These are phyloP conservation scores for Linum trigynum DNA, from an alignment of 345 rosid genomes.

Conservation along the genomic window DNA sequence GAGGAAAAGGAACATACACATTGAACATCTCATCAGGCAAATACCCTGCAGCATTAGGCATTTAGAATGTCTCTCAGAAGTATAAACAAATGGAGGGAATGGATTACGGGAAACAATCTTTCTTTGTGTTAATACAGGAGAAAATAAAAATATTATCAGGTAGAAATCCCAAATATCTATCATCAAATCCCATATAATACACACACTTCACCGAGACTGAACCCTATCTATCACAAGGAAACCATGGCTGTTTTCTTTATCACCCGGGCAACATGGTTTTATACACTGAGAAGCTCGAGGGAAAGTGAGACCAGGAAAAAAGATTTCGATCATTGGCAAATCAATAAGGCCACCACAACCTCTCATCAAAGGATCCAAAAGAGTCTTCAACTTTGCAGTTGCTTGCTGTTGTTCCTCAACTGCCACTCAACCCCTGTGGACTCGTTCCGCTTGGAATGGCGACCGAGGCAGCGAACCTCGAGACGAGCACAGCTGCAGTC, in stretches of 20 bases:
- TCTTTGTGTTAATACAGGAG: neutral
- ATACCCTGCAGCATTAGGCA: no score
- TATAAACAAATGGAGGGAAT: neutral
- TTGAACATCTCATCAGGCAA: no score
- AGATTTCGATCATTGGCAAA: no score
- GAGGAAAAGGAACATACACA: no score
- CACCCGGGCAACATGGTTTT: neutral
- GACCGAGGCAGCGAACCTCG: constrained; percentile 39
- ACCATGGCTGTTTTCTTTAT: neutral
- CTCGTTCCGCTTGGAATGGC: constrained; percentile 32
- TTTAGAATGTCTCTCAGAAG: no score
- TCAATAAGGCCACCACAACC: no score
- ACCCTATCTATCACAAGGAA: no score
- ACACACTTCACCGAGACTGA: neutral
- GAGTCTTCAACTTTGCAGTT: no score
- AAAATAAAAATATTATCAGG: no score
- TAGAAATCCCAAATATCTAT: no score
- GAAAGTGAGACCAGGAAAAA: no score
- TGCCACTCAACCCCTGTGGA: constrained; percentile 27
- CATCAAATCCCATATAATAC: neutral
- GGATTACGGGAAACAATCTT: neutral
- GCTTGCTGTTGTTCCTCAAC: constrained; percentile 20
- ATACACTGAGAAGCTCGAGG: neutral
- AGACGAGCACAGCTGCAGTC: constrained; percentile 47
- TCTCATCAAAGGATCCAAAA: no score